Conservation (phyloP, 176 grass and related monocot genomes). For the Aegilops tauschii region DNA sequence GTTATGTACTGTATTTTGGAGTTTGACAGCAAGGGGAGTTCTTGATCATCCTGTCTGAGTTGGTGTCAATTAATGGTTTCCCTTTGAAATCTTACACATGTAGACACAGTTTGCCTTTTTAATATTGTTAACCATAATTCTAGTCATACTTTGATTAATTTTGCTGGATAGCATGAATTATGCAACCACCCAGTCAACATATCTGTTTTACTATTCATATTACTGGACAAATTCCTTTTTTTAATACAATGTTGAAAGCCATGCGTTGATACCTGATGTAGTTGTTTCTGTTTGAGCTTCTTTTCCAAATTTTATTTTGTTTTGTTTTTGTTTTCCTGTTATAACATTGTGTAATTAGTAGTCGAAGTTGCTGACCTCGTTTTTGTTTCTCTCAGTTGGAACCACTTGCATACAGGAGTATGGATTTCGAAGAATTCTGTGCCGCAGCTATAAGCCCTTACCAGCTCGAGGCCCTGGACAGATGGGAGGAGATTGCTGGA, state of each 20-base stretch:
- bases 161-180: not conserved
- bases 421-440: slow-evolving; percentile 99
- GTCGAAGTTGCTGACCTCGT: slow-evolving; percentile 1
- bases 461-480: slow-evolving; percentile 94
- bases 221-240: not conserved
- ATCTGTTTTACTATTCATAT: not conserved
- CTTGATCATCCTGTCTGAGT: not conserved
- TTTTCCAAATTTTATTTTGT: not conserved
- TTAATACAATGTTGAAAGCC: too few species aligned
- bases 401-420: slow-evolving; percentile 75
- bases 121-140: not conserved
- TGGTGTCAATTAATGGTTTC: not conserved
- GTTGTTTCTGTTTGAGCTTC: not conserved
- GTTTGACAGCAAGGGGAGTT: not conserved
- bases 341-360: not conserved
- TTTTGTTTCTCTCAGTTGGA: slow-evolving; percentile 65
- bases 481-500: slow-evolving; percentile 94
- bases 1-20: not conserved
- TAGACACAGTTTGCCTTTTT: not conserved
- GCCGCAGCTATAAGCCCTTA: slow-evolving; percentile 91
- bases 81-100: not conserved
- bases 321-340: not conserved
- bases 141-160: slow-evolving; percentile 1
- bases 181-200: not conserved
- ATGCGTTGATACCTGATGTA: not conserved